Conservation (phyloP, 306 rosid genomes). For the Ormosia emarginata region DNA sequence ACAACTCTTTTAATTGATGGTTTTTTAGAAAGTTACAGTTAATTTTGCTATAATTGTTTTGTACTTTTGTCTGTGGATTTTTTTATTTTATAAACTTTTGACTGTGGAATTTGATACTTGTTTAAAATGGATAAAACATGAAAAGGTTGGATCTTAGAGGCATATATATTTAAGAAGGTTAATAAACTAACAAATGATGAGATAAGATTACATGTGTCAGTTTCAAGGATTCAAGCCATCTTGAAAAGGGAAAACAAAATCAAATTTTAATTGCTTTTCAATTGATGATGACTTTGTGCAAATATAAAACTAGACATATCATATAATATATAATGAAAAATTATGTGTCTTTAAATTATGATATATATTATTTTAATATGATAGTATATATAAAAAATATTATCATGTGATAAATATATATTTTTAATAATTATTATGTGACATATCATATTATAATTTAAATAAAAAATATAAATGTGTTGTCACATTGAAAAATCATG, state of each 20-base stretch:
- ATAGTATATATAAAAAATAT: no score
- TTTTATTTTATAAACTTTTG: neutral
- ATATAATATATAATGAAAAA: no score
- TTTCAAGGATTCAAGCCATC: neutral
- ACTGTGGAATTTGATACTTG: neutral
- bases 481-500: no score
- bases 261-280: neutral
- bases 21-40: neutral
- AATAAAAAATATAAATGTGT: no score
- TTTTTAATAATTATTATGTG: no score
- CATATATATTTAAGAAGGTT: neutral
- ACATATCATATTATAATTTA: no score
- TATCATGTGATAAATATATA: no score
- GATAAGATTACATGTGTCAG: neutral
- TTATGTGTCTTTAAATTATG: no score
- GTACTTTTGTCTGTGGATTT: neutral
- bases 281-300: neutral
- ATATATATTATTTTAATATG: no score
- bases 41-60: neutral
- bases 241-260: neutral
- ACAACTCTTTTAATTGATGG: no score
- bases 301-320: neutral
- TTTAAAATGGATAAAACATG: neutral
- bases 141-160: neutral
- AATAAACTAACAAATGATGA: neutral